Base-by-base conservation (phyloP, 495 filamentous ascomycete genomes). In the Penicillium verhagenii region DNA sequence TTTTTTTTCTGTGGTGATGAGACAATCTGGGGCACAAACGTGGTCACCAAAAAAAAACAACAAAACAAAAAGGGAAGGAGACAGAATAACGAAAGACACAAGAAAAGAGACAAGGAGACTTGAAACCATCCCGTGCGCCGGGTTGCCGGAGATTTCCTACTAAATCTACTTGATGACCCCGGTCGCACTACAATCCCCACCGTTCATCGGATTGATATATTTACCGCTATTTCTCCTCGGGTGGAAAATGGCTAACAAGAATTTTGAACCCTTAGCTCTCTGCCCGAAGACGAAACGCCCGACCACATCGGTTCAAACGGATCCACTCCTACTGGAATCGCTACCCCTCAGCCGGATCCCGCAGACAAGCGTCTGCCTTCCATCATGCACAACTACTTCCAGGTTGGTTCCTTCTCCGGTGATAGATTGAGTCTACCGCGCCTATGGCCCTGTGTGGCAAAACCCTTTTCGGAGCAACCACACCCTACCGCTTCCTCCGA, bases 311-410 rank as follows among this genome's bases (percentile, higher is more conserved):
- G 90, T 58, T 89, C 85, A 57, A 87, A 86, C 59, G 77, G 72
- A 47, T 88, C 88, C 16, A 92, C 90, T 48, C 90, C 91, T 47
- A 90, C 89, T 52, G 92, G 90, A 59, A 80, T 92, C 61, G 84
- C 88, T 39, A 97, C 92, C 35, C 92, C 92, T 33, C 88, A 89
- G 59, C 92, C 92, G 33, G 91, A 97, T 73, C 87, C 82, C 47
- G 84, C 85, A 39, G 92, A 97, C 74, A 96, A 94, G 71, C 87
- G 92, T 68, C 77, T 92, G 65, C 92, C 92, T 42, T 89, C 90
- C 64, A 91, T 96, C 71, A 85, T 91, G 80, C 92, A 86, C 79
- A 96, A 90, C 80, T 96, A 94, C 82, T 88, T 88, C 76, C 92
- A 97, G 92, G 92, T 97, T 93, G 82, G 92, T 96, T 80, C 71